A percentile compares a stretch with the other conserved stretches of the same genome.
Conservation (phyloP, 768 basidiomycete species). For the Naganishia randhawae region DNA sequence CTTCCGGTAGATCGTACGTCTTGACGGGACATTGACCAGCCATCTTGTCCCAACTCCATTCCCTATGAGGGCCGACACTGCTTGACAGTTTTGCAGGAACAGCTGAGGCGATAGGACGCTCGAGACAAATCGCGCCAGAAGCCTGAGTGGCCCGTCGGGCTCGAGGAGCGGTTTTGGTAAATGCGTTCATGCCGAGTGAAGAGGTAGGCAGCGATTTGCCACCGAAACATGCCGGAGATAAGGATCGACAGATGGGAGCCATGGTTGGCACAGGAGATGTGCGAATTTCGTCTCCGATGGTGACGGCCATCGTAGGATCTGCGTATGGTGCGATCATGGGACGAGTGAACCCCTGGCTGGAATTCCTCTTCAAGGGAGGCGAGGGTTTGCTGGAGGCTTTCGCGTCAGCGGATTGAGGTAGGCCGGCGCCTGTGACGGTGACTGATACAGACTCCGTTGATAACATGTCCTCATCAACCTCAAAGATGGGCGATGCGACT, state of each 20-base stretch:
- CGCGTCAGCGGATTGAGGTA: background rate
- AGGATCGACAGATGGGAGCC: slow-evolving; percentile 21
- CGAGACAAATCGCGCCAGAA: background rate
- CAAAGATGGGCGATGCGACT: slow-evolving; percentile 23
- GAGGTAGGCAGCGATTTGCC: slow-evolving; percentile 15
- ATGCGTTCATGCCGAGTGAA: background rate
- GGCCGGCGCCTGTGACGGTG: background rate
- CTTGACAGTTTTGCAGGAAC: slow-evolving; percentile 18
- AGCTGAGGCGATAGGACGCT: slow-evolving; percentile 1
- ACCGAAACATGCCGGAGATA: slow-evolving; percentile 21
- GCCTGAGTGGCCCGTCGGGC: slow-evolving; percentile 8
- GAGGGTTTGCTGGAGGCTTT: background rate
- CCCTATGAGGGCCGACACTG: slow-evolving; percentile 13
- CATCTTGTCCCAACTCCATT: slow-evolving; percentile 20
- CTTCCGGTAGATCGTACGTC: slow-evolving; percentile 16
- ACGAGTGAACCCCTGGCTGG: background rate
- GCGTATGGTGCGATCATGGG: slow-evolving; percentile 4
- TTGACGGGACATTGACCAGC: slow-evolving; percentile 17
- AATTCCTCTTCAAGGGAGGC: slow-evolving; percentile 1
- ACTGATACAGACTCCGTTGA: background rate
- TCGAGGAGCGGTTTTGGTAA: background rate
- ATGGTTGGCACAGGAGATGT: slow-evolving; percentile 19
- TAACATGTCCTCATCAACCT: slow-evolving; percentile 23
- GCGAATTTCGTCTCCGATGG: slow-evolving; percentile 25
- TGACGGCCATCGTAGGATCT: slow-evolving; percentile 22